A percentile compares a stretch with the other conserved stretches of the same genome.
These are phyloP conservation scores for Eleusine coracana DNA, from an alignment of 176 grass and related monocot species.

Conservation along the genomic window DNA sequence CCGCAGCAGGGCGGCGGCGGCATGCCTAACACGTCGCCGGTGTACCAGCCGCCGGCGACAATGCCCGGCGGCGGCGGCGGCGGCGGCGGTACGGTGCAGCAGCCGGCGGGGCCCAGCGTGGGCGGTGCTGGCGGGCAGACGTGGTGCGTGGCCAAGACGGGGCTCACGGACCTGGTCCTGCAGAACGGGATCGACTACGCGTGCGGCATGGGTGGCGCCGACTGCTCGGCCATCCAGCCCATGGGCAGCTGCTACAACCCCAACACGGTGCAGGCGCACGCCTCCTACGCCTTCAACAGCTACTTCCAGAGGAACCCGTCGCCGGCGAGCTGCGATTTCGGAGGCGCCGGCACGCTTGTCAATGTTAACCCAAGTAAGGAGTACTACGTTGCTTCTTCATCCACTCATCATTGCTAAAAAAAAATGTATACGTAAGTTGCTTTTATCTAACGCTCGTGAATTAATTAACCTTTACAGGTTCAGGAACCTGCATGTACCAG, in stretches of 20 bases:
- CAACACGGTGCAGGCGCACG: constrained; percentile 71
- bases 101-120: constrained; percentile 41
- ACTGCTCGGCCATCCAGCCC: constrained; percentile 84
- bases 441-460: background rate
- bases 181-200: constrained; percentile 84
- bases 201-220: constrained; percentile 82
- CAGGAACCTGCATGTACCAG: constrained; percentile 65
- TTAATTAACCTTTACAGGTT: constrained; percentile 48
- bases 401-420: background rate
- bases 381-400: background rate
- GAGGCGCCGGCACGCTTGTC: constrained; percentile 80
- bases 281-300: constrained; percentile 94
- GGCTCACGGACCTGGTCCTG: constrained; percentile 44
- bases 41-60: constrained; percentile 49
- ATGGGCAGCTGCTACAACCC: constrained; percentile 90
- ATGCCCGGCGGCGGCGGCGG: constrained; percentile 53
- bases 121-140: constrained; percentile 54
- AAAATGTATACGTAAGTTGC: background rate
- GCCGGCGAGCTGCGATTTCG: constrained; percentile 88
- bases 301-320: constrained; percentile 92
- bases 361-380: constrained; percentile 84
- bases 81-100: constrained; percentile 50
- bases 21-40: constrained; percentile 36
- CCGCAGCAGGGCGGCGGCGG: constrained; percentile 30
- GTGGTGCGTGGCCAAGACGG: constrained; percentile 87